Conservation (phyloP, 23 red algal genomes). For the Gracilaria caudata region DNA sequence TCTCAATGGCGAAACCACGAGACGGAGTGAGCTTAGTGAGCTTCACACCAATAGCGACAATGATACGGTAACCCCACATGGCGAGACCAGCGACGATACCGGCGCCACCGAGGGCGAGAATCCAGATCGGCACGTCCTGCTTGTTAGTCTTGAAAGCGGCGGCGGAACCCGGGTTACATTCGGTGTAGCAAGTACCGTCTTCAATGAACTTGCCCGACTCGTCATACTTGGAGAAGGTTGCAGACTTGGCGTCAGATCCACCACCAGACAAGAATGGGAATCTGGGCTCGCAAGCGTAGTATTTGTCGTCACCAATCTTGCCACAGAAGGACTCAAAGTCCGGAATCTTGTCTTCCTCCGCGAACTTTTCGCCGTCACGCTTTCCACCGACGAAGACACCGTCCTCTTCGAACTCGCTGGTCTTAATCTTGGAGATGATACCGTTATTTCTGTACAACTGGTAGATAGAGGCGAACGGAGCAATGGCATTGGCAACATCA, state of each 20-base stretch:
- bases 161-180: conserved; percentile 43
- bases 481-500: conserved; percentile 97
- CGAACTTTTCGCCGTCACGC: not conserved
- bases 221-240: conserved; percentile 28
- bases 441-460: conserved; percentile 77
- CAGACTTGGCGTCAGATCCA: not conserved
- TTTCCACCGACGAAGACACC: conserved; percentile 24
- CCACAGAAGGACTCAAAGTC: conserved; percentile 71
- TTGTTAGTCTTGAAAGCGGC: conserved; percentile 11
- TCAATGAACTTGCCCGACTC: conserved; percentile 9
- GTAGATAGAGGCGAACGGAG: conserved; percentile 87
- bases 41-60: conserved; percentile 95
- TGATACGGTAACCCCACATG: conserved; percentile 93
- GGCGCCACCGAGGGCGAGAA: conserved; percentile 86
- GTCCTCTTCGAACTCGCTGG: conserved; percentile 60
- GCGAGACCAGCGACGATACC: conserved; percentile 88
- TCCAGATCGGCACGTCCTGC: conserved; percentile 76
- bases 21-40: conserved; percentile 94
- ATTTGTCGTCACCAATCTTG: conserved; percentile 24
- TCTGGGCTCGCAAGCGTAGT: conserved; percentile 41
- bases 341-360: conserved; percentile 47
- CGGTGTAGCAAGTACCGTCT: conserved; percentile 35
- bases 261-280: conserved; percentile 28
- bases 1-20: conserved; percentile 95
- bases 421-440: conserved; percentile 15